phyloP scores from a whole-genome alignment of 2,329 filamentous ascomycete genomes.

The Fusarium sp. region DNA sequence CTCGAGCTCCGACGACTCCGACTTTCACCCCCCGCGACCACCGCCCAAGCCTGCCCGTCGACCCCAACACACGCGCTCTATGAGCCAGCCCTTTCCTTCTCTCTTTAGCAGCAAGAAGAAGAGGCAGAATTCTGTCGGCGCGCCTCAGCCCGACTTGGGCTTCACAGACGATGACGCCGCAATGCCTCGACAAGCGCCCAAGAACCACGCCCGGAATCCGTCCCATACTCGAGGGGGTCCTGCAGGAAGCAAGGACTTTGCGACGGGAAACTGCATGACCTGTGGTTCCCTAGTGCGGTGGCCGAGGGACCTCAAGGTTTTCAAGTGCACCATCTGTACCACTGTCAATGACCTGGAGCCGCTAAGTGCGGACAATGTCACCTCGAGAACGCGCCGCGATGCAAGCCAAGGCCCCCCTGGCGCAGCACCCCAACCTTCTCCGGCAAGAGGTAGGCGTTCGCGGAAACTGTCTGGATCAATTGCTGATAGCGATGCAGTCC shows the following conservation, averaged over 20 bases:
- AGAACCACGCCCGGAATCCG: slow-evolving; percentile 38
- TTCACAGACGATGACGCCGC: slow-evolving; percentile 43
- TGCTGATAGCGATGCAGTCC: slow-evolving; percentile 35
- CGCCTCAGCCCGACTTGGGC: slow-evolving; percentile 47
- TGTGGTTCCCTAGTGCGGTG: slow-evolving; percentile 85
- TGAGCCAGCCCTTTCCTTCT: slow-evolving; percentile 83
- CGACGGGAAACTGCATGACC: slow-evolving; percentile 83
- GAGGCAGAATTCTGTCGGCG: slow-evolving; percentile 55
- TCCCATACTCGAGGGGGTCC: slow-evolving; percentile 47
- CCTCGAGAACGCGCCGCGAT: slow-evolving; percentile 38
- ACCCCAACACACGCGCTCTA: slow-evolving; percentile 62
- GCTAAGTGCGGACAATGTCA: slow-evolving; percentile 27
- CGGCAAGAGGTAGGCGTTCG: slow-evolving; percentile 30
- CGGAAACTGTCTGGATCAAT: background rate
- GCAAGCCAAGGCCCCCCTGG: slow-evolving; percentile 20
- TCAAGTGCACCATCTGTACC: slow-evolving; percentile 84
- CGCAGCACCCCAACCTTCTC: slow-evolving; percentile 8
- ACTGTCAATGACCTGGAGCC: slow-evolving; percentile 81
- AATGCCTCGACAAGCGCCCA: slow-evolving; percentile 40
- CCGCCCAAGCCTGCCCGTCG: slow-evolving; percentile 33
- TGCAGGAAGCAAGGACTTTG: slow-evolving; percentile 64
- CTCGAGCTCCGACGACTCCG: slow-evolving; percentile 59
- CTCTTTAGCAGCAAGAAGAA: slow-evolving; percentile 72
- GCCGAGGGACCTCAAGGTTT: slow-evolving; percentile 77
- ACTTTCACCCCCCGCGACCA: slow-evolving; percentile 46